Percentiles rank a stretch among this genome's conserved stretches.
These are phyloP conservation scores for Naganishia vishniacii DNA, from an alignment of 768 basidiomycete species.

Conservation along the genomic window DNA sequence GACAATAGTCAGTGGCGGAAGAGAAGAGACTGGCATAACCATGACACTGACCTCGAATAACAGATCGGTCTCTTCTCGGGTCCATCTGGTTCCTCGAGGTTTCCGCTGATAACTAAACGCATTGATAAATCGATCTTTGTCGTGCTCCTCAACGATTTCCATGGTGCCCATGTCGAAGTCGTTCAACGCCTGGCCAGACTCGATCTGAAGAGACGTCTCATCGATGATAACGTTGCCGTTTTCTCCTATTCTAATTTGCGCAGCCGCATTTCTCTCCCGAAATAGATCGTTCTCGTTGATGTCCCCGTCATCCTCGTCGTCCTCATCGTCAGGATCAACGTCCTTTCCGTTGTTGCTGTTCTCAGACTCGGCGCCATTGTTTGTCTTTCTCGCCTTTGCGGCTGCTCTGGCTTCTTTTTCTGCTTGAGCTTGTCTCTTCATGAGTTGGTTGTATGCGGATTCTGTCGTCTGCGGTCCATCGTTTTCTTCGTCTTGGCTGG, in stretches of 20 bases:
- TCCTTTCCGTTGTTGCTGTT: neutral
- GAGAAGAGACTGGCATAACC: neutral
- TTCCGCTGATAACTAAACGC: conserved; percentile 20
- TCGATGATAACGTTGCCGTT: conserved; percentile 6
- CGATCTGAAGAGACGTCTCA: neutral
- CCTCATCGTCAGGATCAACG: neutral
- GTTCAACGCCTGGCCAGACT: conserved; percentile 16
- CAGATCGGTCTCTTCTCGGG: conserved; percentile 19
- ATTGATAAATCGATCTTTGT: conserved; percentile 23
- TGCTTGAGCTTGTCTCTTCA: neutral
- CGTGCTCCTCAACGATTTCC: conserved; percentile 9
- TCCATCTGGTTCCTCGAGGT: conserved; percentile 20
- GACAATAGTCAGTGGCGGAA: neutral
- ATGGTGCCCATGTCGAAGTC: conserved; percentile 15
- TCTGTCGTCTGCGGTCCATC: neutral
- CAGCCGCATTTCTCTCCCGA: neutral
- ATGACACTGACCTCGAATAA: conserved; percentile 16
- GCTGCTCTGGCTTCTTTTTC: conserved; percentile 7
- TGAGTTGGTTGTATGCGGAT: neutral
- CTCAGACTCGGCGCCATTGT: neutral
- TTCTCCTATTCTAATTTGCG: neutral
- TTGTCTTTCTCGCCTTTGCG: too few species aligned
- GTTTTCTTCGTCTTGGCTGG: neutral
- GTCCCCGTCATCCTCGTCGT: neutral
- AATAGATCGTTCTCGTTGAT: conserved; percentile 8